Evolutionary conservation across 2,329 filamentous ascomycete genomes (phyloP), one percentile per base, ranked within the genome.

Genomic region (Phaeoacremonium minimum): DNA sequence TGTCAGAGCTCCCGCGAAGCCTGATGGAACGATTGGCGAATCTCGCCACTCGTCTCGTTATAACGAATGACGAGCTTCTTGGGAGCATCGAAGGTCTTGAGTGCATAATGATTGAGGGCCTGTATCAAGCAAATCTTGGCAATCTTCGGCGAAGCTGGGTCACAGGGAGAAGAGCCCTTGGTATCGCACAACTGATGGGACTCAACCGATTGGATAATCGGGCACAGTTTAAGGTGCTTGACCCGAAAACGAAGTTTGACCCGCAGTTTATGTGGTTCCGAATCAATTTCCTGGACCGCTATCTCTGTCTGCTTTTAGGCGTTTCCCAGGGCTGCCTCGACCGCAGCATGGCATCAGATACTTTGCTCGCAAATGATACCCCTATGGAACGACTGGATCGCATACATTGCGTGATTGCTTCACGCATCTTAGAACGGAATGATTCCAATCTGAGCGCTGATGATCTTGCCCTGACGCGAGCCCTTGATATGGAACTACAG

Each of bases 71-170:
- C 28, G 59, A 64, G 2, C 47, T 75, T 1, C 45, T 65, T 0
- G 53, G 49, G 12, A 66, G 61, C 0, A 34, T 72, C 2, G 68
- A 73, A 34, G 66, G 67, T 1, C 46, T 75, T 4, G 67, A 73
- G 38, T 69, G 66, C 30, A 39, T 75, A 5, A 57, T 71, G 41
- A 52, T 75, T 0, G 62, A 72, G 41, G 58, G 57, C 6, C 52
- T 69, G 9, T 69, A 63, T 42, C 55, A 67, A 7, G 62, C 61
- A 11, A 71, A 72, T 16, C 49, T 49, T 0, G 72, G 72, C 2
- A 61, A 66, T 17, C 50, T 71, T 2, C 60, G 64, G 0, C 53
- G 57, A 4, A 58, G 67, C 1, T 73, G 67, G 66, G 41, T 72
- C 4, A 51, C 55, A 1, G 55, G 55, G n/a, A 60, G 70, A 4